Evolutionary conservation across 148 eudicot genomes (phyloP).

Genomic region (Oxyria digyna): DNA sequence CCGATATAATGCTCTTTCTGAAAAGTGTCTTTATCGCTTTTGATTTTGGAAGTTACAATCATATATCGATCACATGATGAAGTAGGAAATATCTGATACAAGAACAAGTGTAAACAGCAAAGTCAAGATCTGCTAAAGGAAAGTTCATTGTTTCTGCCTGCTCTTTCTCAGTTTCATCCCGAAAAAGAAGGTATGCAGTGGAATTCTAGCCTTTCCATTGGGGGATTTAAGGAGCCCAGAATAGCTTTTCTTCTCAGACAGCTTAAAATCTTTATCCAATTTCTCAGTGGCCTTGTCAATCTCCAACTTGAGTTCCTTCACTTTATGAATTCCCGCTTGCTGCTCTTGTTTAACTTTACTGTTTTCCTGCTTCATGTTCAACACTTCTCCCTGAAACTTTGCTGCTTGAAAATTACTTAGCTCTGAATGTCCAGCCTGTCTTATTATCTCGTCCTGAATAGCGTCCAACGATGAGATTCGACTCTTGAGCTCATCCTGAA

Average conservation of each 20-base stretch:
- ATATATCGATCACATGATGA: background rate
- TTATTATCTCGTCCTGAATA: constrained; percentile 47
- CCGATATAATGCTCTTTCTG: background rate
- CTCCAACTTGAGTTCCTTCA: constrained; percentile 34
- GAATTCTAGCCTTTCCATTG: constrained; percentile 32
- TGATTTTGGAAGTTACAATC: background rate
- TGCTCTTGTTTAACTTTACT: constrained; percentile 53
- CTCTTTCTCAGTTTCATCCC: constrained; percentile 56
- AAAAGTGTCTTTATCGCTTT: background rate
- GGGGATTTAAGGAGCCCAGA: constrained; percentile 20
- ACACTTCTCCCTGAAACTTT: constrained; percentile 70
- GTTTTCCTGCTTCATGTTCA: constrained; percentile 77
- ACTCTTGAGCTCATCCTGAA: constrained; percentile 50
- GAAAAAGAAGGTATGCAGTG: constrained; percentile 56
- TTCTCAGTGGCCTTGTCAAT: constrained; percentile 27
- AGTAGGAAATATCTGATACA: background rate
- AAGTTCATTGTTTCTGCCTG: constrained; percentile 18
- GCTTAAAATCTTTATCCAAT: constrained; percentile 48
- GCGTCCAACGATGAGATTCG: constrained; percentile 42
- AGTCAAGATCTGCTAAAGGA: background rate
- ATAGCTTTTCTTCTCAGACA: constrained; percentile 17
- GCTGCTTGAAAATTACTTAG: constrained; percentile 46
- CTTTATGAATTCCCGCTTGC: constrained; percentile 39
- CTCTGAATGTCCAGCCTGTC: constrained; percentile 15
- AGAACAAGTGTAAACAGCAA: background rate